A percentile compares a stretch with the other conserved stretches of the same genome.
phyloP scores from a whole-genome alignment of 2,329 filamentous ascomycete species.

The Coniella vitis region DNA sequence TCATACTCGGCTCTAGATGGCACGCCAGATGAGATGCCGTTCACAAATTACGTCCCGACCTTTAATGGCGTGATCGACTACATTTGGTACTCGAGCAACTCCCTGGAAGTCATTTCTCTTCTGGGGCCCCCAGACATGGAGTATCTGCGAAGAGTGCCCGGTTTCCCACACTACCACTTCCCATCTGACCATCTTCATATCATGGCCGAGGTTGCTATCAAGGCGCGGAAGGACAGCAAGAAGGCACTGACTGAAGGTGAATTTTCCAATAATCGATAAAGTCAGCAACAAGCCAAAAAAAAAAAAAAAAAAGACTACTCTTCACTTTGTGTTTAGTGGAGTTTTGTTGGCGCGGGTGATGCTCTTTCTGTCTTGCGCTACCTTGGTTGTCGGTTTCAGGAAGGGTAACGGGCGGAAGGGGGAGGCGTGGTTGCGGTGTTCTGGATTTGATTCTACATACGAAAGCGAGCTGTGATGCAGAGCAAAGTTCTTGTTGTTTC shows the following conservation, averaged over 20 bases:
- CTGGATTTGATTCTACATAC: slow-evolving; percentile 15
- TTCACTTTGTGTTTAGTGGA: not conserved
- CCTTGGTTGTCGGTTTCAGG: slow-evolving; percentile 14
- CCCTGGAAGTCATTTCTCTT: slow-evolving; percentile 73
- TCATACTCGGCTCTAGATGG: slow-evolving; percentile 79
- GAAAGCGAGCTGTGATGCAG: slow-evolving; percentile 11
- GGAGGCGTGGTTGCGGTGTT: slow-evolving; percentile 9
- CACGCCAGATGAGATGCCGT: slow-evolving; percentile 75
- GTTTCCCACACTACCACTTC: slow-evolving; percentile 92
- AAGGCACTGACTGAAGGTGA: slow-evolving; percentile 59
- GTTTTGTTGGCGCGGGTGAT: slow-evolving; percentile 3
- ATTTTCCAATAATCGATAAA: slow-evolving; percentile 33
- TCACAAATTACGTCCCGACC: slow-evolving; percentile 95
- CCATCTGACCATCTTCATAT: slow-evolving; percentile 88
- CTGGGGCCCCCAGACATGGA: slow-evolving; percentile 81
- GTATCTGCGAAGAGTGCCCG: slow-evolving; percentile 79
- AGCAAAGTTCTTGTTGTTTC: slow-evolving; percentile 6
- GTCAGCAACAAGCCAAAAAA: too few relatives aligned
- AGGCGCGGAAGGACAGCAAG: slow-evolving; percentile 77
- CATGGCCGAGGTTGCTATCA: slow-evolving; percentile 83
- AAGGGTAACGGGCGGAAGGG: not conserved
- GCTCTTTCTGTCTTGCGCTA: slow-evolving; percentile 13
- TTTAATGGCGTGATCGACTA: slow-evolving; percentile 93
- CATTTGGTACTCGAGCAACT: slow-evolving; percentile 94
- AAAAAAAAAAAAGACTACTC: not conserved